Base-by-base conservation (phyloP, 345 rosid species). In the Crucihimalaya himalaica region DNA sequence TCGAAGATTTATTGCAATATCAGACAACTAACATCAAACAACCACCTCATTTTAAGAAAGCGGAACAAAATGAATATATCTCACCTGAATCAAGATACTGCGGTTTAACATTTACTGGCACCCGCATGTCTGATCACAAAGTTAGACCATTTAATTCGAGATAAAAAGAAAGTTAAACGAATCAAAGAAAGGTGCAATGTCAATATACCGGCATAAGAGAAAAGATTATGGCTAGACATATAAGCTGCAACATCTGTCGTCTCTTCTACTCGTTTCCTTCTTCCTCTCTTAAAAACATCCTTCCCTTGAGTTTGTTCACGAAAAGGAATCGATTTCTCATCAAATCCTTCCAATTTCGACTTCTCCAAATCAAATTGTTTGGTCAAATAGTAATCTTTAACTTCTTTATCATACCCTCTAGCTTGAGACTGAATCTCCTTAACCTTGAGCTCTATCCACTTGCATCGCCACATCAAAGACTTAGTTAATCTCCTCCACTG, bases 391-490 rank as follows among this genome's bases (percentile, higher is more conserved):
- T 66, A 69, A 51, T 70, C 78, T 32, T 54, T 65, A 64, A 93
- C 81, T 82, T 83, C 88, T 63, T 59, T 81, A 42, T 86, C 88
- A 79, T 89, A 90, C 71, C 23, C 70, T 57, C 21, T 73, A 54
- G 88, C 84, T 80, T 74, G 92, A 47, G 83, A 79, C 68, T 81
- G 79, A 23, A 89, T 37, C 70, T 87, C 86, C 54, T 71, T 87
- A 57, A 84, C 79, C 72, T 79, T 89, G 64, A 91, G 75, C 74
- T 93, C 97, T 46, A 86, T 52, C 97, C 95, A 84, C 81, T 85
- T 87, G 63, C 92, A 90, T 14, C 88, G 80, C 98, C 97, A 90
- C 86, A 47, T 72, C 13, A 89, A 29, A 51, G 97, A 90, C 64
- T 65, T 85, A 75, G 81, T 73, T 65, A 86, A 86, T 63, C 68